Percentiles rank a stretch among this genome's conserved stretches.
Conservation (phyloP, 2,329 filamentous ascomycete genomes). For the Sclerotinia spermophila region DNA sequence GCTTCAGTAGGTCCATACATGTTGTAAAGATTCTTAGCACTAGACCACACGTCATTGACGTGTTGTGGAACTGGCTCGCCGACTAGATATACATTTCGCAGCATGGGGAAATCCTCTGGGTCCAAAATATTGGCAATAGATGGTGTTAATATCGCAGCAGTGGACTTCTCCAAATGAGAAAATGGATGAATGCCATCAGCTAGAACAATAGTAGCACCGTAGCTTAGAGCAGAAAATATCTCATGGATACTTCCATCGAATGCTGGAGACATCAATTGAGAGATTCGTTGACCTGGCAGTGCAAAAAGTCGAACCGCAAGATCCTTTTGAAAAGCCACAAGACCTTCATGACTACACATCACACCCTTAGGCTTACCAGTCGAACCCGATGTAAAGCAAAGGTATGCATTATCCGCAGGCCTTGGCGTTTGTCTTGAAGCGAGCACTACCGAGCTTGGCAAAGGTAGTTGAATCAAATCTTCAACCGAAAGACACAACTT, state of each 20-base stretch:
- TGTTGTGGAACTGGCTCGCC: slow-evolving; percentile 40
- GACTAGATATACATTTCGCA: slow-evolving; percentile 37
- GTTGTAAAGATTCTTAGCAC: slow-evolving; percentile 38
- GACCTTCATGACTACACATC: slow-evolving; percentile 37
- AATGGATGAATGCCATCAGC: neutral
- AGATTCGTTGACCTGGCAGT: slow-evolving; percentile 36
- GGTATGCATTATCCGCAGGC: slow-evolving; percentile 36
- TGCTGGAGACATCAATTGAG: slow-evolving; percentile 43
- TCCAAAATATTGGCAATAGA: slow-evolving; percentile 15
- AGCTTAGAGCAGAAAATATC: slow-evolving; percentile 25
- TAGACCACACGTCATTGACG: slow-evolving; percentile 38
- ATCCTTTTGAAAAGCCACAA: slow-evolving; percentile 40
- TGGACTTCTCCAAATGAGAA: slow-evolving; percentile 16
- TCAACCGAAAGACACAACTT: slow-evolving; percentile 13
- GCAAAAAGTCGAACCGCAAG: slow-evolving; percentile 37
- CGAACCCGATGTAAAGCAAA: slow-evolving; percentile 46
- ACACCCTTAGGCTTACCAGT: slow-evolving; percentile 45
- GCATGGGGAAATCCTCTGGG: slow-evolving; percentile 10
- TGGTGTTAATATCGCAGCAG: slow-evolving; percentile 15
- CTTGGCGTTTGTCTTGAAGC: neutral
- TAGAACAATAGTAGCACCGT: slow-evolving; percentile 7
- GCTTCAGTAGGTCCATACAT: slow-evolving; percentile 44
- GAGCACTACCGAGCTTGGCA: neutral
- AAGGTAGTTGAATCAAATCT: slow-evolving; percentile 13
- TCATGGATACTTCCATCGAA: slow-evolving; percentile 45